phyloP scores from a whole-genome alignment of 2,329 filamentous ascomycete genomes.

The Stachybotrys echinatus region DNA sequence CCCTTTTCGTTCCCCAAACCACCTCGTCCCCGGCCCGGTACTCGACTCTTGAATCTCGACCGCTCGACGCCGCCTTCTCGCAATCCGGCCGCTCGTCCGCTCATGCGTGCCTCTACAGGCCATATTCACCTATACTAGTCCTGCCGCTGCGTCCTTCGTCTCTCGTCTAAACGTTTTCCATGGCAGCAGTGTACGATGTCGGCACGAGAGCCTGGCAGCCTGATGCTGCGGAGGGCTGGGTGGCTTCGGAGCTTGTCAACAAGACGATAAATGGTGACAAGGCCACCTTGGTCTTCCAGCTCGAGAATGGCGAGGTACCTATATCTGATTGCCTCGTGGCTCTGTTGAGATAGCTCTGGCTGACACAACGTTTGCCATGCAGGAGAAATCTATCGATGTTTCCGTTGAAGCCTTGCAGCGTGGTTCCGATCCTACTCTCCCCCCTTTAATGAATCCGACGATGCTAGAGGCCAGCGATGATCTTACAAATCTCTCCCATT shows the following conservation, averaged over 20 bases:
- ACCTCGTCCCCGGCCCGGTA: background rate
- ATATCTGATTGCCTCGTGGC: background rate
- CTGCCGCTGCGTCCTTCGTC: slow-evolving; percentile 13
- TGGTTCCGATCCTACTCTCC: slow-evolving; percentile 71
- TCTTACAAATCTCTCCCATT: slow-evolving; percentile 91
- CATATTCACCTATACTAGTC: slow-evolving; percentile 8
- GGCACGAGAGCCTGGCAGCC: slow-evolving; percentile 98
- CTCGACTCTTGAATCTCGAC: background rate
- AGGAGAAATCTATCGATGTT: slow-evolving; percentile 74
- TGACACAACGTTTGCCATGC: slow-evolving; percentile 2
- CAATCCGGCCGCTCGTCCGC: slow-evolving; percentile 15
- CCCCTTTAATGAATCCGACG: slow-evolving; percentile 94
- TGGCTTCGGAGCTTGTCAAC: slow-evolving; percentile 88
- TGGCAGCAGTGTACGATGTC: slow-evolving; percentile 94
- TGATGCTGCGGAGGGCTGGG: slow-evolving; percentile 92
- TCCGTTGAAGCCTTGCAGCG: slow-evolving; percentile 70
- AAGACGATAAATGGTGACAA: slow-evolving; percentile 82
- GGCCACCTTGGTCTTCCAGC: slow-evolving; percentile 77
- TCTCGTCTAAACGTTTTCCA: slow-evolving; percentile 34
- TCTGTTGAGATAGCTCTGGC: background rate
- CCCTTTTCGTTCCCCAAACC: background rate
- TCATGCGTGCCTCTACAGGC: slow-evolving; percentile 22
- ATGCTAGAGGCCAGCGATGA: slow-evolving; percentile 99
- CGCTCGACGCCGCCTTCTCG: slow-evolving; percentile 2
- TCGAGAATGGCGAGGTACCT: slow-evolving; percentile 86